Evolutionary conservation across 169 alveolate species (phyloP).

Genomic region (Babesia gibsoni): DNA sequence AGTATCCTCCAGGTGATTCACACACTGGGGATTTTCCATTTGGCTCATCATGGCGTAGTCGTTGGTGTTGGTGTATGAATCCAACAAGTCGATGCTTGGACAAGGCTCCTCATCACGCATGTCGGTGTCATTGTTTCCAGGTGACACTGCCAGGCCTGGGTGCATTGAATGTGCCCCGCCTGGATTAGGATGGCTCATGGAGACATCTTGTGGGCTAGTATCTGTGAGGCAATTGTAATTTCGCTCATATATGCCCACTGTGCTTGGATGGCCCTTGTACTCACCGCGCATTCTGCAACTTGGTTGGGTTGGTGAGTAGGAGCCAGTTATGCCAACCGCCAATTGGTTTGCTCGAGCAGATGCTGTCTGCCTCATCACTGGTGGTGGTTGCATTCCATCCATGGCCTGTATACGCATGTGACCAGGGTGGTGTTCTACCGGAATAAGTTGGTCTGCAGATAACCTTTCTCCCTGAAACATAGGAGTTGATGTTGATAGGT

Average conservation of each 20-base stretch:
- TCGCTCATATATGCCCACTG: not conserved
- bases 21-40: not conserved
- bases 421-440: not conserved
- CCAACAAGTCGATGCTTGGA: not conserved
- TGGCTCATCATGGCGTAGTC: constrained; percentile 32
- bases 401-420: not conserved
- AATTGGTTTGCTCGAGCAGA: constrained; percentile 15
- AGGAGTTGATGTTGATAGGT: not conserved
- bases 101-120: not conserved
- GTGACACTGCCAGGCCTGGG: not conserved
- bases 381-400: not conserved
- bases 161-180: not conserved
- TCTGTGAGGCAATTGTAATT: not conserved
- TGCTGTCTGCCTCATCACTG: constrained; percentile 2
- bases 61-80: not conserved
- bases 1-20: constrained; percentile 14
- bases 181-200: not conserved
- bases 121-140: not conserved
- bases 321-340: constrained; percentile 4
- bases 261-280: not conserved
- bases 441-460: not conserved
- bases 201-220: not conserved
- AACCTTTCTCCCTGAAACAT: not conserved
- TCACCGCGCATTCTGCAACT: constrained; percentile 6
- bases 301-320: constrained; percentile 8